Evolutionary conservation across 306 rosid genomes (phyloP).

Genomic region (Sphenostylis stenocarpa): DNA sequence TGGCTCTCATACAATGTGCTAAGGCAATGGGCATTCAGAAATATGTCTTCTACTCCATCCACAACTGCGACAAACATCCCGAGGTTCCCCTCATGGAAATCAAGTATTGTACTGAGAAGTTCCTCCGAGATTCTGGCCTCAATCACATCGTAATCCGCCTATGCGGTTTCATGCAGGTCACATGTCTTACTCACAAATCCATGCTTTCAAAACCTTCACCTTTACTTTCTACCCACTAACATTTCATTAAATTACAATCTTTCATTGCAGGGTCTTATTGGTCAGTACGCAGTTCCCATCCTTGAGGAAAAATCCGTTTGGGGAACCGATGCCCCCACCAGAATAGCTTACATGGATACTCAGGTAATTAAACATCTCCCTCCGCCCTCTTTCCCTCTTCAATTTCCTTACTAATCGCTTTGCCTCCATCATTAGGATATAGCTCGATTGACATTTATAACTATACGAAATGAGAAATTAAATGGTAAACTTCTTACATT

Average conservation of each 20-base stretch:
- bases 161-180: constrained; percentile 96
- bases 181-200: background rate
- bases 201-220: background rate
- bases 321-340: constrained; percentile 98
- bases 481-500: constrained; percentile 85
- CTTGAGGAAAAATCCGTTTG: constrained; percentile 96
- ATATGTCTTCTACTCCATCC: constrained; percentile 88
- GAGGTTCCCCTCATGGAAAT: constrained; percentile 99
- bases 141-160: constrained; percentile 68
- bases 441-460: constrained; percentile 87
- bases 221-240: background rate
- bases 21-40: constrained; percentile 99
- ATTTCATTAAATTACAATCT: background rate
- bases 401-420: background rate
- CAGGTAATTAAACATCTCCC: constrained; percentile 45
- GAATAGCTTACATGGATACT: constrained; percentile 99
- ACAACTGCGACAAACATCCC: constrained; percentile 92
- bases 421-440: constrained; percentile 58
- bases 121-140: constrained; percentile 75
- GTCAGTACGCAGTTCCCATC: constrained; percentile 95
- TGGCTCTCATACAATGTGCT: constrained; percentile 93
- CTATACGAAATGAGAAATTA: constrained; percentile 67
- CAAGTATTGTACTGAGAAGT: constrained; percentile 88
- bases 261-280: constrained; percentile 73
- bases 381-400: too few species aligned